Evolutionary conservation across 345 rosid genomes (phyloP).

Genomic region (Moricandia moricandioides): DNA sequence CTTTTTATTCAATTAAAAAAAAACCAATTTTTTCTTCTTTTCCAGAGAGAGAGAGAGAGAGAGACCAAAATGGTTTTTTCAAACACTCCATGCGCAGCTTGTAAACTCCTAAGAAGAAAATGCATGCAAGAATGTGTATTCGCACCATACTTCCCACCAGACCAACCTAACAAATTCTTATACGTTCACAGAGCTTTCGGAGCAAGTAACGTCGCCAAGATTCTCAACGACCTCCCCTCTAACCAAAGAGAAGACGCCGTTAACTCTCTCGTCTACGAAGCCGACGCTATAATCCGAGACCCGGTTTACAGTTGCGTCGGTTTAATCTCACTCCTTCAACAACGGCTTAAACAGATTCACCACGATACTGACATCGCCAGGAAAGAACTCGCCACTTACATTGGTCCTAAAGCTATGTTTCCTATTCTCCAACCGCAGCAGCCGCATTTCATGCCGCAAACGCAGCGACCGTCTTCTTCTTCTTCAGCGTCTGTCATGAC

Average conservation of each 20-base stretch:
- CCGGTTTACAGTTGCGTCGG: constrained; percentile 95
- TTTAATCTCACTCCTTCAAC: constrained; percentile 65
- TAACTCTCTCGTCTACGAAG: constrained; percentile 64
- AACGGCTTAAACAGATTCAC: constrained; percentile 52
- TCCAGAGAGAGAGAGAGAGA: too few species aligned
- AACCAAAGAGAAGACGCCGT: constrained; percentile 66
- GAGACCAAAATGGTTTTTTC: too few species aligned
- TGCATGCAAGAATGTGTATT: constrained; percentile 66
- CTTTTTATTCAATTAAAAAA: too few species aligned
- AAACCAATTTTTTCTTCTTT: too few species aligned
- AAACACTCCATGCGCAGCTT: constrained; percentile 63
- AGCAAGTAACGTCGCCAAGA: constrained; percentile 64
- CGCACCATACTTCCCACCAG: constrained; percentile 69
- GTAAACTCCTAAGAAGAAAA: constrained; percentile 55
- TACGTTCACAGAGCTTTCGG: constrained; percentile 59
- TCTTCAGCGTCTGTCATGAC: constrained; percentile 26
- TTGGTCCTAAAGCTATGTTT: constrained; percentile 40
- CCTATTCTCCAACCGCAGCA: constrained; percentile 40
- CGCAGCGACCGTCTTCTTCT: constrained; percentile 37
- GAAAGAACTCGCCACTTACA: constrained; percentile 56
- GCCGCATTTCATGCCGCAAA: constrained; percentile 31
- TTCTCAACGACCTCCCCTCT: constrained; percentile 51
- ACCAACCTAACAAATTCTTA: constrained; percentile 46
- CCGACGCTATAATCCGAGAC: constrained; percentile 69
- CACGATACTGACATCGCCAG: constrained; percentile 46